These are phyloP conservation scores for Acer saccharum DNA, from an alignment of 345 rosid species.

Conservation along the genomic window DNA sequence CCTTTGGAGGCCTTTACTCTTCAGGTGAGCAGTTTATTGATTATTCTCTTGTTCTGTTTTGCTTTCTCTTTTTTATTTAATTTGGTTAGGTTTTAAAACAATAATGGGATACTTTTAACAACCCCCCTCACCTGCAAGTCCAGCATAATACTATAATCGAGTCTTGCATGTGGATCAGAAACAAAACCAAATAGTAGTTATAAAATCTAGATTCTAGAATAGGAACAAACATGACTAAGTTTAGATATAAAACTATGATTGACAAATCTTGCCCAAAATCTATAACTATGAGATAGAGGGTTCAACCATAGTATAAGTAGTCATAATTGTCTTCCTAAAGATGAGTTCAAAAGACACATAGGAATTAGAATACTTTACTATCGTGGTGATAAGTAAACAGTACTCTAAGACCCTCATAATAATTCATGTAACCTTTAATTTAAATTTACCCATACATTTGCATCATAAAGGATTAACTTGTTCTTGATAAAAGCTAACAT, in stretches of 20 bases:
- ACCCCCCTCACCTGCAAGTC: too few species aligned
- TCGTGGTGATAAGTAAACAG: neutral
- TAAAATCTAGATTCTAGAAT: neutral
- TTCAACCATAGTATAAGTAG: neutral
- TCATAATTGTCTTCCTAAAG: neutral
- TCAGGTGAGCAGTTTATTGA: conserved; percentile 58
- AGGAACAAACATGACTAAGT: neutral
- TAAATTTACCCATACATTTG: neutral
- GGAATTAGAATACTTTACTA: neutral
- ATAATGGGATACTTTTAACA: too few species aligned
- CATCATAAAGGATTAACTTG: neutral
- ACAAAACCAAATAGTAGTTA: too few species aligned
- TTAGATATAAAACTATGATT: neutral
- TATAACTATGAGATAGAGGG: neutral
- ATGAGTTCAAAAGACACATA: neutral
- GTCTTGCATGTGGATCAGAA: too few species aligned
- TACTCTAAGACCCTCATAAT: neutral
- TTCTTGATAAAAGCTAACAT: neutral
- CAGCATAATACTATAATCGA: too few species aligned
- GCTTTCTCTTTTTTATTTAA: neutral
- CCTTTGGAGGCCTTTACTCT: conserved; percentile 90
- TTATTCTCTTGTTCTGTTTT: neutral
- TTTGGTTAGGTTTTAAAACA: neutral
- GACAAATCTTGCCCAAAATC: neutral
- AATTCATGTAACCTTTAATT: neutral